Base-by-base conservation (phyloP, 2,329 filamentous ascomycete genomes). In the Claviceps pazoutovae region DNA sequence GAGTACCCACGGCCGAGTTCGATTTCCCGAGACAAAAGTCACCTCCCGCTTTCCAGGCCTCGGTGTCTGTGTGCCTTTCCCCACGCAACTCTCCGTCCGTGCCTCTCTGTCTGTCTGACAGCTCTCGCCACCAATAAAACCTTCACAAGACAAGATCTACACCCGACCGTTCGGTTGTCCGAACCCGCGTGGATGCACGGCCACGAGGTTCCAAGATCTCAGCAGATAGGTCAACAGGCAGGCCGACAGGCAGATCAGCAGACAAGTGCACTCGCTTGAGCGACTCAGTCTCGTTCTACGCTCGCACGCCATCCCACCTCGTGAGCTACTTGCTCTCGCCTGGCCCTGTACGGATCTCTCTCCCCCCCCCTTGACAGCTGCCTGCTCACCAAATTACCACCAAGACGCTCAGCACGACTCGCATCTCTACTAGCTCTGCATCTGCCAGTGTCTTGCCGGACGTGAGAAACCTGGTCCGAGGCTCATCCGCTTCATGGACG, bases 401-500 rank as follows among this genome's bases (percentile, higher is more conserved):
- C 44, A 48, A 39, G 37, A 38, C 17, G 21, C 37, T 19, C 21
- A 45, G 44, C 37, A 39, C 48, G 3, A 36, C 45, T 45, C 37
- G 16, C 21, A 45, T 30, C 37, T 39, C 44, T 6, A 36, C 48
- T 45, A 51, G 48, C 48, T 51, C 26, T 46, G 19, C 41, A 39
- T 45, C 30, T 26, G 21, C 41, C 14, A 45, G 43, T 46, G 50
- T 14, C 26, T 45, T 53, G 30, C 45, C n/a, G 48, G 23, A 36
- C 44, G 21, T 37, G 6, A 48, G n/a, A 30, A 41, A 41, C 36
- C 48, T 23, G 21, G 39, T 48, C 51, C 51, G 55, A 52, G 54
- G 58, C 55, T 50, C 52, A 43, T 47, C 53, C 53, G 63, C 62
- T 68, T 66, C 64, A 68, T 69, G 67, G 67, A 69, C 62, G 58